These are phyloP conservation scores for Naganishia onofrii DNA, from an alignment of 768 basidiomycete genomes.

Conservation along the genomic window DNA sequence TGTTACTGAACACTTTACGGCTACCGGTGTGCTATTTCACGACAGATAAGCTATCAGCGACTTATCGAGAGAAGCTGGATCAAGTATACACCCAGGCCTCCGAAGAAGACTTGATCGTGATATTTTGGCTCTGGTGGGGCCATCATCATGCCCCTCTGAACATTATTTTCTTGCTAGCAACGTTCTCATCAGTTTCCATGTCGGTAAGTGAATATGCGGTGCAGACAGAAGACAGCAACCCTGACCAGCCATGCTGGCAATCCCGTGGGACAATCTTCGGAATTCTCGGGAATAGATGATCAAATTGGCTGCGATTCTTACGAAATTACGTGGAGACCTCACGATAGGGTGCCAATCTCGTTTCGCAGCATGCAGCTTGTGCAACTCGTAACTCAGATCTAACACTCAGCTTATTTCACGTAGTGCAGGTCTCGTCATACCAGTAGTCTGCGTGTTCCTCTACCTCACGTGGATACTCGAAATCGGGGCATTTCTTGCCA, in stretches of 20 bases:
- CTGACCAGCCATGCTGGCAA: too few species aligned
- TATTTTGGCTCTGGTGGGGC: constrained; percentile 18
- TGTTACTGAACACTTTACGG: neutral
- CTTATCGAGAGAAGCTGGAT: constrained; percentile 19
- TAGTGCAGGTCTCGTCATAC: neutral
- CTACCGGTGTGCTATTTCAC: constrained; percentile 3
- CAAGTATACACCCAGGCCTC: neutral
- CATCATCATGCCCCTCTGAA: constrained; percentile 19
- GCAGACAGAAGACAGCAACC: too few species aligned
- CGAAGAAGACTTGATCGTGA: neutral
- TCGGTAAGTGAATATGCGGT: neutral
- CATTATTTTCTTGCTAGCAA: neutral
- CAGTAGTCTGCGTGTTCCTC: neutral
- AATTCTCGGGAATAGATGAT: neutral
- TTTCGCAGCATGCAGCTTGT: too few species aligned
- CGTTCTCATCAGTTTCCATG: neutral
- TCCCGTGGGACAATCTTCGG: neutral
- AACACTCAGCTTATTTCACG: neutral
- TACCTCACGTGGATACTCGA: neutral
- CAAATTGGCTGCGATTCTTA: neutral
- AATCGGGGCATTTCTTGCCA: neutral
- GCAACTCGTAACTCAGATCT: too few species aligned
- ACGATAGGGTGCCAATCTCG: neutral
- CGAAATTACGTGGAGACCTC: neutral
- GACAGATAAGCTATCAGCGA: neutral